Conservation (phyloP, 1,139 yeast genomes). For the Lodderomyces beijingensis region DNA sequence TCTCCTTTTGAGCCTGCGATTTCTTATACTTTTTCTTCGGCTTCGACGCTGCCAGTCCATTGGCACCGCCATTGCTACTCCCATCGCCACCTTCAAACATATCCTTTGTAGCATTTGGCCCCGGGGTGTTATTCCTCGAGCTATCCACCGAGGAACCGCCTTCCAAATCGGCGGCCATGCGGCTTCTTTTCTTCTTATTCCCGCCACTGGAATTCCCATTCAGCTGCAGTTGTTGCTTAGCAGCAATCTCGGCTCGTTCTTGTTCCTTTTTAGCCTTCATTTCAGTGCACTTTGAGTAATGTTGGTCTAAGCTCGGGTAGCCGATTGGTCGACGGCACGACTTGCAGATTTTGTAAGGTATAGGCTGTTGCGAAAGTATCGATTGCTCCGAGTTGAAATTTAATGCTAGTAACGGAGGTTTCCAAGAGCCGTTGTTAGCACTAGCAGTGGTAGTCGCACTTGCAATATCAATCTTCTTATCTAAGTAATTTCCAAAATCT, state of each 20-base stretch:
- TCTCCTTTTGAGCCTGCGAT: slow-evolving; percentile 41
- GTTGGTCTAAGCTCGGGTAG: slow-evolving; percentile 39
- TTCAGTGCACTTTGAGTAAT: slow-evolving; percentile 45
- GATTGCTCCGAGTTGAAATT: slow-evolving; percentile 19
- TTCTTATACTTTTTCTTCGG: slow-evolving; percentile 47
- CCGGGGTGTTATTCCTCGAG: slow-evolving; percentile 39
- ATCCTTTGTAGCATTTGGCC: slow-evolving; percentile 15
- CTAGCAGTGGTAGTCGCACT: slow-evolving; percentile 11
- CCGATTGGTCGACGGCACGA: slow-evolving; percentile 64
- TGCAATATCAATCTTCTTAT: slow-evolving; percentile 38
- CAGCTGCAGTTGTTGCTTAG: slow-evolving; percentile 9
- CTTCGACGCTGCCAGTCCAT: slow-evolving; percentile 12
- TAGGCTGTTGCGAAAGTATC: slow-evolving; percentile 36
- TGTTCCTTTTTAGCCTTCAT: slow-evolving; percentile 40
- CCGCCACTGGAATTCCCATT: slow-evolving; percentile 3
- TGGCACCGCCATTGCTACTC: slow-evolving; percentile 1
- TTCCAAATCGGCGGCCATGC: slow-evolving; percentile 31
- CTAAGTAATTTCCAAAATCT: slow-evolving; percentile 58
- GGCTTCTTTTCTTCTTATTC: slow-evolving; percentile 29
- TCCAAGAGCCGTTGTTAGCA: not conserved
- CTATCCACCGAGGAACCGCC: slow-evolving; percentile 37
- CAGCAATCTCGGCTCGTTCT: slow-evolving; percentile 17
- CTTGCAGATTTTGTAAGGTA: slow-evolving; percentile 61
- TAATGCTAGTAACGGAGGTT: not conserved
- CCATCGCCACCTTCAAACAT: slow-evolving; percentile 3